These are phyloP conservation scores for Podospora sp. DNA, from an alignment of 495 filamentous ascomycete species.

Conservation along the genomic window DNA sequence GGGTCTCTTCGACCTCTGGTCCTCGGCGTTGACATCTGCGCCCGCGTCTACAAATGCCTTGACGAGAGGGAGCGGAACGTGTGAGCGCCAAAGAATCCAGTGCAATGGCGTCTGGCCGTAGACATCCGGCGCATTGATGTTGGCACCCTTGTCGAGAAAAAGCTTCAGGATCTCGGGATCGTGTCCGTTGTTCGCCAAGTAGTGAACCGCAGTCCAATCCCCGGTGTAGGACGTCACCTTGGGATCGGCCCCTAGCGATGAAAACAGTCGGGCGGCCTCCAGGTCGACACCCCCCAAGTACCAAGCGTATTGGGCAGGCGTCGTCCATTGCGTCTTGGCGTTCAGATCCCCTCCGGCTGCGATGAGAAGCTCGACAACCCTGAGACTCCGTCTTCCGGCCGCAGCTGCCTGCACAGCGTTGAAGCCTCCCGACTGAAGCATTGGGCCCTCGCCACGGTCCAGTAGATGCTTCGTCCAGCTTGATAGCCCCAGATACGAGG, in stretches of 20 bases:
- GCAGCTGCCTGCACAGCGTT: slow-evolving; percentile 58
- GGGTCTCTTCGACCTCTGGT: slow-evolving; percentile 6
- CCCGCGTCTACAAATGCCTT: slow-evolving; percentile 22
- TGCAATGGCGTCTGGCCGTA: slow-evolving; percentile 12
- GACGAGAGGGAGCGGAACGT: slow-evolving; percentile 13
- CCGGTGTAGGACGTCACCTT: neutral
- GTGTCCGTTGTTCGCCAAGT: slow-evolving; percentile 12
- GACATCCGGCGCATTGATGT: slow-evolving; percentile 18
- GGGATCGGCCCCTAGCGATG: slow-evolving; percentile 21
- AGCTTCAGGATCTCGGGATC: slow-evolving; percentile 19
- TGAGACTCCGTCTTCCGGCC: slow-evolving; percentile 40
- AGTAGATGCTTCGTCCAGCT: slow-evolving; percentile 25
- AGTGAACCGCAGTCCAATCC: slow-evolving; percentile 14
- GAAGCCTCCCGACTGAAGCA: slow-evolving; percentile 21
- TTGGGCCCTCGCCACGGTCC: slow-evolving; percentile 21
- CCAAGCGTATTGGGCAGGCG: slow-evolving; percentile 12
- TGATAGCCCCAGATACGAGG: slow-evolving; percentile 19
- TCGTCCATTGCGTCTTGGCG: neutral
- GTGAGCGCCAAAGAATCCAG: slow-evolving; percentile 6
- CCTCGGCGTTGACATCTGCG: slow-evolving; percentile 24
- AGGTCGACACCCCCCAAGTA: neutral
- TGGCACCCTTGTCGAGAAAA: slow-evolving; percentile 21
- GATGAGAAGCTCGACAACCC: slow-evolving; percentile 54
- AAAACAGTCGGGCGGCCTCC: slow-evolving; percentile 4
- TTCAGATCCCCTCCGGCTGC: slow-evolving; percentile 53